Evolutionary conservation across 106 monocot genomes (phyloP), one percentile per base, ranked within the genome.

Genomic region (Agapanthus africanus): DNA sequence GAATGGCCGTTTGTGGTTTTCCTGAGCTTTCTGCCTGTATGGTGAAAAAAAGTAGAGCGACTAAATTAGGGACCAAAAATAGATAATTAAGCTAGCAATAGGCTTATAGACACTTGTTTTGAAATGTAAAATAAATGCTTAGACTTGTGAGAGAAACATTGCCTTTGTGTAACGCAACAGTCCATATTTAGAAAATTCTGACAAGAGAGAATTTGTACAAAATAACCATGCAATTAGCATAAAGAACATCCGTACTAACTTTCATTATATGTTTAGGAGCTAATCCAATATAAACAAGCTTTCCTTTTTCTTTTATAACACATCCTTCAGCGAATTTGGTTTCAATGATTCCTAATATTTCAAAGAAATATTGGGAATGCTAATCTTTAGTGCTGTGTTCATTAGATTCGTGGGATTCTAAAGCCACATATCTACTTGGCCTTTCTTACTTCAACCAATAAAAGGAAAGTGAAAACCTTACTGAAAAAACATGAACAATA

Each of bases 21-120:
- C 92, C 92, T 50, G 86, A 84, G 46, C 82, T 84, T 83, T 86
- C 88, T 39, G 91, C 95, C 95, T 97, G 75, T 25, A 67, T 21
- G 31, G 25, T 10, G 44, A 56, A 41, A 4, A 28, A 10, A 63
- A 57, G 27, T 30, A 27, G 30, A 30, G 30, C 1, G 31, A 30
- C 30, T 31, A 31, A 54, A 54, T 28, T 11, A 28, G 1, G 27
- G 2, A 39, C 64, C 14, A 38, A 13, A 25, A 64, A 26, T 21
- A 61, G 11, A 22, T 7, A 6, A 26, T 13, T 23, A 7, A 52
- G 26, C 4, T 23, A 52, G 52, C 13, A 32, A 32, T 32, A 33
- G 11, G n/a, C 32, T 15, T 32, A 13, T 32, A 59, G 30, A 59
- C 16, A 25, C 11, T 57, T 57, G 30, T 2, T 6, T 30, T 57